Evolutionary conservation across 2,329 filamentous ascomycete genomes (phyloP).

Genomic region (Corynespora cassiicola): DNA sequence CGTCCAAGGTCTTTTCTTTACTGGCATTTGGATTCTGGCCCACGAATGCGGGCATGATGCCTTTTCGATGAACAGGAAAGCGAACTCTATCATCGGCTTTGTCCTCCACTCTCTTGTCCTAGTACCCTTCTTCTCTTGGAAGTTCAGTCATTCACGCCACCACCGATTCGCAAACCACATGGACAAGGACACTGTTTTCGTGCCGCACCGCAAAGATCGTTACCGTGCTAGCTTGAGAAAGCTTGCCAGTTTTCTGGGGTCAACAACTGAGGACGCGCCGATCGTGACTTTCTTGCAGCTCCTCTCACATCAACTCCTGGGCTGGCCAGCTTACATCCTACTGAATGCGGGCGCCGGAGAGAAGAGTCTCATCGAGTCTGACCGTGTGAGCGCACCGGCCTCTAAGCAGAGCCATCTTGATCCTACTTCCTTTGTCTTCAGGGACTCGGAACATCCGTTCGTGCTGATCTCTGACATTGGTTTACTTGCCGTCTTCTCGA

Average conservation of each 20-base stretch:
- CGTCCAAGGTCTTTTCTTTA: slow-evolving; percentile 69
- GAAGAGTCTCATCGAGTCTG: slow-evolving; percentile 19
- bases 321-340: slow-evolving; percentile 70
- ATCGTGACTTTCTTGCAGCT: slow-evolving; percentile 62
- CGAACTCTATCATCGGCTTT: slow-evolving; percentile 71
- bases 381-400: not conserved
- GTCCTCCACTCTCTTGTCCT: slow-evolving; percentile 69
- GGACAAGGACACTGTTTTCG: slow-evolving; percentile 63
- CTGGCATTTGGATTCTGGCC: slow-evolving; percentile 70
- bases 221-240: not conserved
- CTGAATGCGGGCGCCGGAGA: slow-evolving; percentile 54
- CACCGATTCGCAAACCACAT: slow-evolving; percentile 73
- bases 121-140: slow-evolving; percentile 77
- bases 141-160: slow-evolving; percentile 73
- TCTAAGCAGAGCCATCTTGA: slow-evolving; percentile 30
- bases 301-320: slow-evolving; percentile 67
- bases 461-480: slow-evolving; percentile 25
- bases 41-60: slow-evolving; percentile 76
- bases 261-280: slow-evolving; percentile 66
- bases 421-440: slow-evolving; percentile 24
- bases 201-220: slow-evolving; percentile 58
- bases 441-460: slow-evolving; percentile 20
- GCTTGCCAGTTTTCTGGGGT: not conserved
- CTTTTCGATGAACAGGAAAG: slow-evolving; percentile 62
- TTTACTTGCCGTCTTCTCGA: slow-evolving; percentile 14